phyloP scores from a whole-genome alignment of 1,284 basidiomycete species.

The Hortiboletus rubellus region DNA sequence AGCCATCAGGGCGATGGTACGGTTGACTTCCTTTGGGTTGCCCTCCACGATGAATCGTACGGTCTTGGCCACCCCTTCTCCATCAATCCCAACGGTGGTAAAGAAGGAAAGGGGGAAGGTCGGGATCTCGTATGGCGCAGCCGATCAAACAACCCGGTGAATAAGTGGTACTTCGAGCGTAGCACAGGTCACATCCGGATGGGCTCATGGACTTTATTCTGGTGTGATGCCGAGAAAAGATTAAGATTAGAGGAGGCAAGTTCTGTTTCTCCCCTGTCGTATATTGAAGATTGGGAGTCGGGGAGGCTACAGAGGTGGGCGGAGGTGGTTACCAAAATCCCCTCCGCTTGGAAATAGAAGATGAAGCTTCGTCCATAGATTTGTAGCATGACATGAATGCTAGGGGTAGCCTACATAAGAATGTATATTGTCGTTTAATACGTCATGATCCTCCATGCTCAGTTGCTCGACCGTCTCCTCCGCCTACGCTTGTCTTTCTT shows the following conservation, averaged over 20 bases:
- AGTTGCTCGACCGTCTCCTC: slow-evolving; percentile 32
- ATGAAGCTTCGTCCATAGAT: slow-evolving; percentile 6
- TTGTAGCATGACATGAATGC: slow-evolving; percentile 12
- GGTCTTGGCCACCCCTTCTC: slow-evolving; percentile 93
- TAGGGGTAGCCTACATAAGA: background rate
- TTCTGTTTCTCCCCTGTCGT: slow-evolving; percentile 61
- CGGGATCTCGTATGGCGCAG: slow-evolving; percentile 95
- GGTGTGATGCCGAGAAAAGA: slow-evolving; percentile 95
- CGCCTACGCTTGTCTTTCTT: slow-evolving; percentile 34
- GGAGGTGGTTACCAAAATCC: slow-evolving; percentile 71
- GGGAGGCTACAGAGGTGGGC: slow-evolving; percentile 79
- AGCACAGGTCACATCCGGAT: slow-evolving; percentile 87
- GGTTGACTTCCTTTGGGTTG: slow-evolving; percentile 99
- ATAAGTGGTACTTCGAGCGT: slow-evolving; percentile 99
- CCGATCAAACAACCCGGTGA: slow-evolving; percentile 91
- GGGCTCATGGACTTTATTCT: slow-evolving; percentile 91
- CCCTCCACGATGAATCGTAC: slow-evolving; percentile 97
- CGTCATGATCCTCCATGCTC: background rate
- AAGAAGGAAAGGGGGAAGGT: slow-evolving; percentile 86
- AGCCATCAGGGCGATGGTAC: slow-evolving; percentile 96
- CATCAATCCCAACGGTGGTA: slow-evolving; percentile 93
- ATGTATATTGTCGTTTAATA: background rate
- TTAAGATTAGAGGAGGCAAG: slow-evolving; percentile 66
- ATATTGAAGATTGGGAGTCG: slow-evolving; percentile 80
- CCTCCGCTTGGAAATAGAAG: slow-evolving; percentile 72